These are phyloP conservation scores for Pulveroboletus ravenelii DNA, from an alignment of 768 basidiomycete genomes.

Conservation along the genomic window DNA sequence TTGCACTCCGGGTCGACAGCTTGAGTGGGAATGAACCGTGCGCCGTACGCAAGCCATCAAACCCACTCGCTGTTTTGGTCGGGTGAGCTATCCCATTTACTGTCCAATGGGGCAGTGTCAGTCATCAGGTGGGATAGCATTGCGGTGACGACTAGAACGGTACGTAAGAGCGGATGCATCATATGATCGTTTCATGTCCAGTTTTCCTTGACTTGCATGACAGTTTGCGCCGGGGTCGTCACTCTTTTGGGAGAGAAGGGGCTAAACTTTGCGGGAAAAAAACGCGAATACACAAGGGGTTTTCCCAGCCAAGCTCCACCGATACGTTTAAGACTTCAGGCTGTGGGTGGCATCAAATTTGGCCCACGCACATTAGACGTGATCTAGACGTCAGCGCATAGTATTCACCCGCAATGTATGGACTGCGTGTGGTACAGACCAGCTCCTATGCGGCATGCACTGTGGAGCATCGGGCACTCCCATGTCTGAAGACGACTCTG, in stretches of 20 bases:
- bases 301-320: too few relatives aligned
- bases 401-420: background rate
- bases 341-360: background rate
- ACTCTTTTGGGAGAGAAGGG: too few relatives aligned
- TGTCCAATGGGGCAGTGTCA: background rate
- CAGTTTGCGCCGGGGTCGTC: background rate
- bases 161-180: background rate
- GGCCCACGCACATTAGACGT: background rate
- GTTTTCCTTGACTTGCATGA: too few relatives aligned
- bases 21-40: constrained; percentile 7
- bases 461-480: background rate
- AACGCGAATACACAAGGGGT: background rate
- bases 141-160: background rate
- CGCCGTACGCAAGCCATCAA: constrained; percentile 13
- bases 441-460: too few relatives aligned
- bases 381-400: background rate
- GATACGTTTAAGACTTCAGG: too few relatives aligned
- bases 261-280: background rate
- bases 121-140: background rate
- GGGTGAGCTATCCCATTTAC: background rate
- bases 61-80: background rate
- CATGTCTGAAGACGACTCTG: background rate
- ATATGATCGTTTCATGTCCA: background rate
- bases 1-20: background rate
- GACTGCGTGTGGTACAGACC: background rate